These are phyloP conservation scores for Phialophora tarda DNA, from an alignment of 2,329 filamentous ascomycete genomes.

Conservation along the genomic window DNA sequence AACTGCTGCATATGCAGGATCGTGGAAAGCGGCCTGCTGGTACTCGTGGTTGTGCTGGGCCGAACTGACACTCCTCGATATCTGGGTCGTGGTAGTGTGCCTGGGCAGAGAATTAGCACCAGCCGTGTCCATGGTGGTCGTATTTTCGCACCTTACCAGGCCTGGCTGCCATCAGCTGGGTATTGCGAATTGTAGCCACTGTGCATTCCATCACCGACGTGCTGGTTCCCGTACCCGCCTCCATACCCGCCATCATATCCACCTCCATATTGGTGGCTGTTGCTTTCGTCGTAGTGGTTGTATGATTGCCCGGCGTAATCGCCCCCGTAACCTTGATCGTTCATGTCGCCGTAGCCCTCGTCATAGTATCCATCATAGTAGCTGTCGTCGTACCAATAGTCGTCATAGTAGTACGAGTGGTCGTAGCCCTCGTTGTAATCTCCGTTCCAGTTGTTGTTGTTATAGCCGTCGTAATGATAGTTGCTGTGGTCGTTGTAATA, in stretches of 20 bases:
- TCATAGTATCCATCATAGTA: constrained; percentile 1
- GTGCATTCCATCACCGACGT: background rate
- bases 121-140: background rate
- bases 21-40: background rate
- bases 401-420: constrained; percentile 4
- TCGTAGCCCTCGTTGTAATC: constrained; percentile 5
- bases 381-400: constrained; percentile 14
- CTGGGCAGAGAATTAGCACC: background rate
- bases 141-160: background rate
- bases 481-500: background rate
- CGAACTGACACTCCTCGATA: background rate
- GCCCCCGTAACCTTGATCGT: background rate
- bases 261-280: background rate
- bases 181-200: background rate
- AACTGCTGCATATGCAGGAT: too few species aligned
- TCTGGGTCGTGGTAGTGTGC: background rate
- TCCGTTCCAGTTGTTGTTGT: background rate
- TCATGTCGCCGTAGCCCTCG: background rate
- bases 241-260: background rate
- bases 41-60: background rate
- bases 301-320: background rate
- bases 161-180: background rate
- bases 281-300: background rate
- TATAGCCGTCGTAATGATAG: background rate
- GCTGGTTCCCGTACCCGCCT: too few species aligned